Conservation (phyloP, 306 rosid genomes). For the Acacia crassicarpa region DNA sequence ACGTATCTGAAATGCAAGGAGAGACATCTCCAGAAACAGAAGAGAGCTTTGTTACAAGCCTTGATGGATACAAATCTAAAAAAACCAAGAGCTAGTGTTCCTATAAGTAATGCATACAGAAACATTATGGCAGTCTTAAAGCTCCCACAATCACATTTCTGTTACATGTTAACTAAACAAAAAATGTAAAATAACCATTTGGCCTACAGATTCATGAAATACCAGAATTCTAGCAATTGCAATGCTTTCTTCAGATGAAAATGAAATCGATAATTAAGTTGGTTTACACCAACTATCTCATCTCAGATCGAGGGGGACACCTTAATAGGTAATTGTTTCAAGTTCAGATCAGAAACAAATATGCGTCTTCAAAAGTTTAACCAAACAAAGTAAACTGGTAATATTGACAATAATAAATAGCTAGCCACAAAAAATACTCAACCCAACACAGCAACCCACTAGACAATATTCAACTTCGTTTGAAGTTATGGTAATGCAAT, state of each 20-base stretch:
- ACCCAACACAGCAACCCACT: neutral
- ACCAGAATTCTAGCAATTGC: neutral
- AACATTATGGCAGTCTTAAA: conserved; percentile 6
- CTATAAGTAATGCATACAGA: neutral
- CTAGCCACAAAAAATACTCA: neutral
- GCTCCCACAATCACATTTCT: conserved; percentile 14
- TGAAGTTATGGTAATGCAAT: conserved; percentile 13
- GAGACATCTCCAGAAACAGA: neutral
- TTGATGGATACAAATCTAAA: conserved; percentile 17
- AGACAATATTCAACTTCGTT: conserved; percentile 27
- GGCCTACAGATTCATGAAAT: neutral
- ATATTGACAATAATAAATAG: neutral
- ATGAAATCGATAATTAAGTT: neutral
- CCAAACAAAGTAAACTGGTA: neutral
- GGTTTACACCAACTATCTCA: neutral
- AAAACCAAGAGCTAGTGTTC: conserved; percentile 3
- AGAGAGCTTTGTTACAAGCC: neutral
- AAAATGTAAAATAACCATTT: conserved; percentile 1
- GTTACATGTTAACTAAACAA: neutral
- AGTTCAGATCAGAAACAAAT: conserved; percentile 16
- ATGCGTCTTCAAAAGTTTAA: conserved; percentile 12
- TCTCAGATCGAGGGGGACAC: conserved; percentile 12
- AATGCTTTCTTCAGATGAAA: neutral
- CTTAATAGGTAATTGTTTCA: conserved; percentile 3
- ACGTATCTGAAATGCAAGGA: neutral